These are phyloP conservation scores for Trichoderma orchidacearum DNA, from an alignment of 495 filamentous ascomycete genomes.

Conservation along the genomic window DNA sequence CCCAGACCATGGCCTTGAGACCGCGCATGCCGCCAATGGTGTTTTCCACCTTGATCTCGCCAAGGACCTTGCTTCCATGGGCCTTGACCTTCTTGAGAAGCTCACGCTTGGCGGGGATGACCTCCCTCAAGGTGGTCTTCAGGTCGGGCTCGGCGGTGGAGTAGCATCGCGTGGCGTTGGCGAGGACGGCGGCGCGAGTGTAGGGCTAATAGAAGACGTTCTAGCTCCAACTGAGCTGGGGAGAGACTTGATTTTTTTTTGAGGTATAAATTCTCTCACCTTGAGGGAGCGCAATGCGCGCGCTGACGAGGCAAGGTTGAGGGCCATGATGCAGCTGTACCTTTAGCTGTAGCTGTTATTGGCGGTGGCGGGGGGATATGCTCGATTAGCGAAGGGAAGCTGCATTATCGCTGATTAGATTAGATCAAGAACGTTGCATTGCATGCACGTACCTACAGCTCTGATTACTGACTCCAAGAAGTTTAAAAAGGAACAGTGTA, in stretches of 20 bases:
- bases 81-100: constrained; percentile 83
- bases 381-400: not conserved
- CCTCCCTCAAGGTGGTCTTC: constrained; percentile 67
- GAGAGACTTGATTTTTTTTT: not conserved
- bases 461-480: not conserved
- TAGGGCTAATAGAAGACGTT: no score
- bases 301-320: constrained; percentile 32
- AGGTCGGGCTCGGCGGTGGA: constrained; percentile 72
- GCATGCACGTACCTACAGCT: not conserved
- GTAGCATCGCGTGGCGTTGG: constrained; percentile 35
- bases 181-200: constrained; percentile 11
- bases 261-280: not conserved
- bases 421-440: no score
- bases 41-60: constrained; percentile 88
- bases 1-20: constrained; percentile 96
- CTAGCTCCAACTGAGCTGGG: no score
- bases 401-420: not conserved
- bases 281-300: constrained; percentile 17
- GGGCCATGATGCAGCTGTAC: constrained; percentile 26
- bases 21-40: constrained; percentile 95
- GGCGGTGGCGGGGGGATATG: not conserved
- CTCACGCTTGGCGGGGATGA: constrained; percentile 85
- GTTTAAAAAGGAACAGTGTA: no score
- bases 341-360: not conserved
- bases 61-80: constrained; percentile 67